These are phyloP conservation scores for Stagonosporopsis chrysanthemi DNA, from an alignment of 2,329 filamentous ascomycete species.

Conservation along the genomic window DNA sequence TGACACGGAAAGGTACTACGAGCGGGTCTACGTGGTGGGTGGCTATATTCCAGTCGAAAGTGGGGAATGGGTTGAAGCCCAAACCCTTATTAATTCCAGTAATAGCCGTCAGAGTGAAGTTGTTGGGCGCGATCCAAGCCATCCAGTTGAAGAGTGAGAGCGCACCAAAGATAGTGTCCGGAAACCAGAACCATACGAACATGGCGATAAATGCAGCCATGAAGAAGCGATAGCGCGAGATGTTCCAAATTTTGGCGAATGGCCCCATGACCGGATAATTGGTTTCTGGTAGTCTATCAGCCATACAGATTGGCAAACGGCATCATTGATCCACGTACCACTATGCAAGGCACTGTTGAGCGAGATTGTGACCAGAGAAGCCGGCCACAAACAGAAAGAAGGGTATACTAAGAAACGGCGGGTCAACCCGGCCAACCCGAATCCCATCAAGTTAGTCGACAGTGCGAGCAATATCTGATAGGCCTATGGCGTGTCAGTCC, in stretches of 20 bases:
- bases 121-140: conserved; percentile 2
- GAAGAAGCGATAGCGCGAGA: conserved; percentile 51
- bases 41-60: conserved; percentile 1
- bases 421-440: conserved; percentile 12
- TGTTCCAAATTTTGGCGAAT: conserved; percentile 10
- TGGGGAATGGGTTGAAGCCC: background rate
- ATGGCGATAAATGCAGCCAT: conserved; percentile 54
- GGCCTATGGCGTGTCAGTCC: too few species aligned
- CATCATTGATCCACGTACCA: background rate
- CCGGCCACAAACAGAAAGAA: conserved; percentile 19
- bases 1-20: conserved; percentile 1
- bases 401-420: conserved; percentile 22
- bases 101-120: background rate
- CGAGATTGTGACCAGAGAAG: conserved; percentile 19
- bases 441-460: conserved; percentile 17
- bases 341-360: conserved; percentile 12
- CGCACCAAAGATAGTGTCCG: conserved; percentile 55
- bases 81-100: too few species aligned
- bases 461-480: too few species aligned
- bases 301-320: background rate
- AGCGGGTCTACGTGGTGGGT: background rate
- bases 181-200: conserved; percentile 63
- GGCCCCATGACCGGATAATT: conserved; percentile 7
- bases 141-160: conserved; percentile 4
- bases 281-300: background rate